Percentiles rank a stretch among this genome's conserved stretches.
phyloP scores from a whole-genome alignment of 345 rosid genomes.

The Carallia brachiata region DNA sequence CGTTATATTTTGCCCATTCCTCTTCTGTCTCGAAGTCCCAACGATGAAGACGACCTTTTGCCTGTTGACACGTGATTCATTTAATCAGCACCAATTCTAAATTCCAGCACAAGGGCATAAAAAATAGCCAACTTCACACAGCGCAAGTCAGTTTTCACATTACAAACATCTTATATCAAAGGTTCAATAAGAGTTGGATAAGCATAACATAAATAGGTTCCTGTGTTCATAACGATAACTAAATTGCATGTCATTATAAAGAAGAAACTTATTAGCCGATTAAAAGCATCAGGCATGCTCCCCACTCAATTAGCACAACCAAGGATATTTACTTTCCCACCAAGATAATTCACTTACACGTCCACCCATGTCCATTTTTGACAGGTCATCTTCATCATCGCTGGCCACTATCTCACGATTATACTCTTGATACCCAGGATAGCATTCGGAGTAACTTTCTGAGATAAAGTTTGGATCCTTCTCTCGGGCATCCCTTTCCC shows the following conservation, averaged over 20 bases:
- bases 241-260: too few relatives aligned
- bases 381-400: slow-evolving; percentile 89
- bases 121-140: not conserved
- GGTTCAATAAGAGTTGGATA: too few relatives aligned
- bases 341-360: slow-evolving; percentile 48
- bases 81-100: slow-evolving; percentile 3
- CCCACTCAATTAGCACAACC: not conserved
- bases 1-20: slow-evolving; percentile 94
- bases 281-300: not conserved
- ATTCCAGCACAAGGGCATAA: slow-evolving; percentile 5
- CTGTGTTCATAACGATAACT: too few relatives aligned
- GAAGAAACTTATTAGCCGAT: too few relatives aligned
- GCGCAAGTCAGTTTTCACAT: too few relatives aligned
- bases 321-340: not conserved
- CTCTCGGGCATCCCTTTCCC: slow-evolving; percentile 86
- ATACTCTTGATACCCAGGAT: slow-evolving; percentile 97
- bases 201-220: too few relatives aligned
- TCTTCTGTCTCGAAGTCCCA: slow-evolving; percentile 99
- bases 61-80: slow-evolving; percentile 43
- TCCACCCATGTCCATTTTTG: slow-evolving; percentile 99
- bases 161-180: too few relatives aligned
- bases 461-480: slow-evolving; percentile 93
- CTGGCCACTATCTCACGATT: slow-evolving; percentile 90
- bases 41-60: slow-evolving; percentile 90
- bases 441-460: slow-evolving; percentile 96